These are phyloP conservation scores for Botrytis byssoidea DNA, from an alignment of 2,329 filamentous ascomycete species.

Conservation along the genomic window DNA sequence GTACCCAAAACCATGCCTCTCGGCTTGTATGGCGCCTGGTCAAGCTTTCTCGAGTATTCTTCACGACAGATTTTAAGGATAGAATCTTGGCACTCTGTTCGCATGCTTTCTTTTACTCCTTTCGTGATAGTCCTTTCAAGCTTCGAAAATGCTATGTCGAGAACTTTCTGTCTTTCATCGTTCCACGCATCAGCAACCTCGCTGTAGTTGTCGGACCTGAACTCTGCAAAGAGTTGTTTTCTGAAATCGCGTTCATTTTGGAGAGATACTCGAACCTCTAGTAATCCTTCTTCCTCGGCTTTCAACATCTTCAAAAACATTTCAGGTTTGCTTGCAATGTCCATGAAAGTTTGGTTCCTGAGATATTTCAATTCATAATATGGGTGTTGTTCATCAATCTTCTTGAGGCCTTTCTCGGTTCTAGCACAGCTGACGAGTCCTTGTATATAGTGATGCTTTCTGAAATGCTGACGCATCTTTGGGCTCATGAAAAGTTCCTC, in stretches of 20 bases:
- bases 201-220: conserved; percentile 93
- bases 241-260: conserved; percentile 75
- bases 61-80: conserved; percentile 86
- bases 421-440: conserved; percentile 83
- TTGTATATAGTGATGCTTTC: conserved; percentile 77
- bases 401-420: conserved; percentile 89
- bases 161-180: conserved; percentile 75
- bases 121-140: conserved; percentile 82
- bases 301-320: conserved; percentile 96
- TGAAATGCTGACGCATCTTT: conserved; percentile 82
- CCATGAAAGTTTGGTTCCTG: conserved; percentile 78
- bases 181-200: conserved; percentile 96
- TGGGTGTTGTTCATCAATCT: conserved; percentile 91
- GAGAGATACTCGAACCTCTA: conserved; percentile 80
- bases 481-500: conserved; percentile 89
- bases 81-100: conserved; percentile 90
- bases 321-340: conserved; percentile 80
- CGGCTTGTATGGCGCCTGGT: conserved; percentile 94
- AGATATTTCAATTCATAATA: conserved; percentile 99
- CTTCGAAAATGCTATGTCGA: conserved; percentile 78
- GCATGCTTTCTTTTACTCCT: conserved; percentile 90
- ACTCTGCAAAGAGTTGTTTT: conserved; percentile 73
- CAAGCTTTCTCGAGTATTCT: conserved; percentile 83
- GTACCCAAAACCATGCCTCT: conserved; percentile 90
- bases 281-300: conserved; percentile 88